Evolutionary conservation across 768 basidiomycete genomes (phyloP).

Genomic region (Hypholoma sublateritium): DNA sequence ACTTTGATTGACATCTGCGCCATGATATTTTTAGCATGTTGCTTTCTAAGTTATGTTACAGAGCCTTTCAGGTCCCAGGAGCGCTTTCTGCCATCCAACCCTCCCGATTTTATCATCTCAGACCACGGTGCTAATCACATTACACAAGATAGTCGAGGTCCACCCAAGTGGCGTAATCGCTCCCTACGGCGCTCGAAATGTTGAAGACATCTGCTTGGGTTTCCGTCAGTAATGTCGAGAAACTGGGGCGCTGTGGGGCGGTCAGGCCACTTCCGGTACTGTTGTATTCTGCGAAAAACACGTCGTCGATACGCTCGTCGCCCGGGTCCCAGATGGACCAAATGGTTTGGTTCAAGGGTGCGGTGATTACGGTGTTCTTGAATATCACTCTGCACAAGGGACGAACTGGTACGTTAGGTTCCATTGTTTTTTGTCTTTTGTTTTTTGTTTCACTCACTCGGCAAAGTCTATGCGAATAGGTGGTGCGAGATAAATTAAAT

Average conservation of each 20-base stretch:
- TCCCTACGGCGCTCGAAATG: constrained; percentile 44
- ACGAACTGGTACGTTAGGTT: neutral
- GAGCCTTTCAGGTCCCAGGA: no score
- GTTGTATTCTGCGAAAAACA: constrained; percentile 45
- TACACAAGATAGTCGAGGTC: constrained; percentile 18
- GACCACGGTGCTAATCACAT: neutral
- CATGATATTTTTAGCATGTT: no score
- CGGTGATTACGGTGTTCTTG: constrained; percentile 41
- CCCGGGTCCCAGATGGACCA: constrained; percentile 47
- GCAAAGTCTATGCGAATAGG: constrained; percentile 4
- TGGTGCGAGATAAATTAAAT: neutral
- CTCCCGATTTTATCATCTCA: neutral
- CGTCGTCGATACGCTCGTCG: constrained; percentile 36
- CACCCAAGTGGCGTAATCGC: constrained; percentile 38
- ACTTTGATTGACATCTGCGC: no score
- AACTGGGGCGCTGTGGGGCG: constrained; percentile 33
- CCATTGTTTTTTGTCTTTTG: neutral
- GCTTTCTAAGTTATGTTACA: no score
- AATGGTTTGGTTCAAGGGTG: constrained; percentile 37
- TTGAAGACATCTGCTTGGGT: constrained; percentile 32
- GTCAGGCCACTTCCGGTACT: constrained; percentile 37
- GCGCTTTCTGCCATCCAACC: no score
- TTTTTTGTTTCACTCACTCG: neutral
- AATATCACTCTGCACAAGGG: constrained; percentile 36
- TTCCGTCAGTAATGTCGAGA: constrained; percentile 34